Evolutionary conservation across 1,139 yeast genomes (phyloP), one percentile per base, ranked within the genome.

Genomic region (Yamadazyma blattariae): DNA sequence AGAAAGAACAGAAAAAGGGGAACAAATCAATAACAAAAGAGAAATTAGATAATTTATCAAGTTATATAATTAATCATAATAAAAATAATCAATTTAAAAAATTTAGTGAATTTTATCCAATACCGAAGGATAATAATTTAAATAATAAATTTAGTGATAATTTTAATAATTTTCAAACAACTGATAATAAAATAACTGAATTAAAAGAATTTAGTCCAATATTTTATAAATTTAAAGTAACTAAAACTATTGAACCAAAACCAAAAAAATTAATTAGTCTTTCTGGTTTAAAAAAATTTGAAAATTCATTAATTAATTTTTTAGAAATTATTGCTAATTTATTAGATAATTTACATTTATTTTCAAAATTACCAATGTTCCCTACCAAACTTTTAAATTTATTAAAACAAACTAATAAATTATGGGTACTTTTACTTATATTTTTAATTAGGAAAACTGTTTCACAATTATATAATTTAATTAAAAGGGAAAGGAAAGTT

Each of bases 351-450:
- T 56, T 70, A 24, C 75, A 70, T 46, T 58, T 70, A 35, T 61
- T 70, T 29, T 65, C 72, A 28, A 62, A 64, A 38, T 51, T 70
- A 49, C 75, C 53, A 41, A 68, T 66, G 67, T 70, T 70, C 42
- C 76, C 76, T 1, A 50, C 62, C 35, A 45, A 41, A 25, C 46
- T 70, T 12, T 28, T 51, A 9, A 52, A 52, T 6, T 41, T 69
- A 17, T 53, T 70, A 35, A 66, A 66, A 40, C 71, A 69, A 38
- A 70, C 76, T 37, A 70, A 70, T 43, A 67, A 66, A 45, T 48
- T 70, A 26, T 70, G 76, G 76, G 64, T 69, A 27, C 50, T 70
- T 22, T 64, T 70, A 10, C 54, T 70, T 44, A 50, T 70, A 5
- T 70, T 70, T 37, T 59, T 70, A 45, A 63, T 70, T 15, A 45